Conservation (phyloP, 495 filamentous ascomycete genomes). For the Neurospora africana region DNA sequence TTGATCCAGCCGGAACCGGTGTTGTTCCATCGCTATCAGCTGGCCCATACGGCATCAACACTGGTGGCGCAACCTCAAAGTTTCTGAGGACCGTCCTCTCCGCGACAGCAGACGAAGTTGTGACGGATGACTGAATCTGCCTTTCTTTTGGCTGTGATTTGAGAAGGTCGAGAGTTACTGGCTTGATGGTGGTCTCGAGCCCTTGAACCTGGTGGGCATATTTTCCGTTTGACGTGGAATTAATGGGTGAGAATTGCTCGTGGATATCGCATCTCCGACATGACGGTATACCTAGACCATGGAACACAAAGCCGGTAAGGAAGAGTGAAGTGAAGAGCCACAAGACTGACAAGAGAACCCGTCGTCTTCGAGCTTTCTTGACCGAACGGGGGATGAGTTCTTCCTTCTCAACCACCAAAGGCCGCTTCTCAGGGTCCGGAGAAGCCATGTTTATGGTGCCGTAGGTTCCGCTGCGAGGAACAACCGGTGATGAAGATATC, state of each 20-base stretch:
- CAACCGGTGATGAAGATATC: not conserved
- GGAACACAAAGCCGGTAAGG: not conserved
- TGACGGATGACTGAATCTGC: not conserved
- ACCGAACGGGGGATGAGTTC: not conserved
- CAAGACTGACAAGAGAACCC: not conserved
- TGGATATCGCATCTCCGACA: not conserved
- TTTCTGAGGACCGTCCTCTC: constrained; percentile 38
- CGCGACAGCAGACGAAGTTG: constrained; percentile 8
- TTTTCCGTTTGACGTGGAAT: not conserved
- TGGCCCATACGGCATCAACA: constrained; percentile 37
- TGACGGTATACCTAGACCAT: not conserved
- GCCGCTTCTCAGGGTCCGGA: constrained; percentile 8
- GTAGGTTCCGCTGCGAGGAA: not conserved
- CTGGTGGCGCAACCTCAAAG: constrained; percentile 62
- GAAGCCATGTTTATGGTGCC: constrained; percentile 5
- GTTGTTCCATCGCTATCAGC: constrained; percentile 26
- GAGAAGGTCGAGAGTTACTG: not conserved
- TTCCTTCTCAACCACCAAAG: not conserved
- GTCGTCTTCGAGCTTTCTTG: not conserved
- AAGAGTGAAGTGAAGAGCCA: not conserved
- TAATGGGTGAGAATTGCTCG: not conserved
- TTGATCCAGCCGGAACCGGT: constrained; percentile 8
- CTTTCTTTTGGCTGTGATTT: not conserved
- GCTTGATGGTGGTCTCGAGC: not conserved
- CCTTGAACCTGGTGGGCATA: not conserved